These are phyloP conservation scores for Phytophthora litchii DNA, from an alignment of 352 stramenopile species.

Conservation along the genomic window DNA sequence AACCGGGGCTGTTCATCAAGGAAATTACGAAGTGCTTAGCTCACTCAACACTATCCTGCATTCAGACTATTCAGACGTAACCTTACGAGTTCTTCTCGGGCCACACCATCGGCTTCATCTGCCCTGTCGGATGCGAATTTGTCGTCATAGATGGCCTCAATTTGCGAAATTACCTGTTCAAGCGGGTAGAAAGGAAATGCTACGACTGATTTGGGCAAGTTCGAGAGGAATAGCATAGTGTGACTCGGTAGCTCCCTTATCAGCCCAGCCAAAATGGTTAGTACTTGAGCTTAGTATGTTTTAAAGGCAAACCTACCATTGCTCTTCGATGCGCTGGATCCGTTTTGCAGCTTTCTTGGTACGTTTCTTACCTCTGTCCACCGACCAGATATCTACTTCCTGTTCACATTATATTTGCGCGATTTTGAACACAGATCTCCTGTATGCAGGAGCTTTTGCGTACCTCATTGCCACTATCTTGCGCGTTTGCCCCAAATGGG, in stretches of 20 bases:
- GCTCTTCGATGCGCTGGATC: slow-evolving; percentile 48
- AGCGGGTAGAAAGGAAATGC: slow-evolving; percentile 70
- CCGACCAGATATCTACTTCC: slow-evolving; percentile 71
- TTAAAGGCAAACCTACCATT: slow-evolving; percentile 41
- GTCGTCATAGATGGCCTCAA: slow-evolving; percentile 81
- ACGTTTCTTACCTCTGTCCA: slow-evolving; percentile 47
- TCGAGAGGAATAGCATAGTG: slow-evolving; percentile 68
- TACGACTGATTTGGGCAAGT: slow-evolving; percentile 74
- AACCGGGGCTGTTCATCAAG: slow-evolving; percentile 52
- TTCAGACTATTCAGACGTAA: background rate
- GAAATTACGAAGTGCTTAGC: background rate
- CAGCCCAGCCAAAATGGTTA: background rate
- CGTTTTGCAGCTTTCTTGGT: slow-evolving; percentile 53
- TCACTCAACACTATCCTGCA: background rate
- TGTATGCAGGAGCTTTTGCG: too few species aligned
- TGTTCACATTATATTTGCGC: slow-evolving; percentile 20
- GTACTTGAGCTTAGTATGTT: background rate
- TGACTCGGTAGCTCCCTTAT: slow-evolving; percentile 54
- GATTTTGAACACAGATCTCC: too few species aligned
- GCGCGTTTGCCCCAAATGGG: slow-evolving; percentile 6
- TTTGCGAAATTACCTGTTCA: slow-evolving; percentile 52
- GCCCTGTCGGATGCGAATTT: slow-evolving; percentile 67
- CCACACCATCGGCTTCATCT: slow-evolving; percentile 68
- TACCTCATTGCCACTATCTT: slow-evolving; percentile 32
- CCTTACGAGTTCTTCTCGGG: slow-evolving; percentile 52